phyloP scores from a whole-genome alignment of 106 monocot genomes.

The Platanthera guangdongensis region DNA sequence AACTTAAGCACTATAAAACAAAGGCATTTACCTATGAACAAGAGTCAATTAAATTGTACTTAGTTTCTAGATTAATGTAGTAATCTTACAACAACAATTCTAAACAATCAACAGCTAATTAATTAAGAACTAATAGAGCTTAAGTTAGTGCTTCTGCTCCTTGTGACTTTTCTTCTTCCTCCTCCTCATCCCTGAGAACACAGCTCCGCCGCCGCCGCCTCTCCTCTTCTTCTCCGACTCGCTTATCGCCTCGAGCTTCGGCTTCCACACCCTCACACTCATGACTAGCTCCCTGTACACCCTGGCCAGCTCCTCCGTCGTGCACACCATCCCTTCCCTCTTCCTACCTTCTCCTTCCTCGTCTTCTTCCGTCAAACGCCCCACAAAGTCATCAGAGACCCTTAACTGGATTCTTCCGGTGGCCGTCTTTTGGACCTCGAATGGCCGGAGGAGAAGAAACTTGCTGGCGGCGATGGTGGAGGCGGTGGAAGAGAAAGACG shows the following conservation, averaged over 20 bases:
- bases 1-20: too few species aligned
- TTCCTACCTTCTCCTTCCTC: neutral
- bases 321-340: slow-evolving; percentile 29
- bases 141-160: neutral
- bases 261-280: slow-evolving; percentile 44
- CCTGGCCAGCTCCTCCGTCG: slow-evolving; percentile 49
- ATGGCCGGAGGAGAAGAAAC: slow-evolving; percentile 10
- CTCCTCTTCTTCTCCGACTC: slow-evolving; percentile 13
- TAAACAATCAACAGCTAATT: neutral
- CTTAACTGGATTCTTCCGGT: slow-evolving; percentile 52
- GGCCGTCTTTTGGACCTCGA: slow-evolving; percentile 51
- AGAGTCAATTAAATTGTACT: too few species aligned
- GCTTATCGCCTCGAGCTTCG: slow-evolving; percentile 55
- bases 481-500: slow-evolving; percentile 33
- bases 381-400: slow-evolving; percentile 37
- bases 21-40: too few species aligned
- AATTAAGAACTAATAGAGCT: neutral
- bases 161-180: slow-evolving; percentile 1
- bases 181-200: neutral
- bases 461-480: slow-evolving; percentile 18
- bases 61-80: too few species aligned
- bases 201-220: neutral
- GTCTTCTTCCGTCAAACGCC: slow-evolving; percentile 1
- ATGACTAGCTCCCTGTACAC: slow-evolving; percentile 59
- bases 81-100: neutral